These are phyloP conservation scores for Inga leiocalycina DNA, from an alignment of 306 rosid genomes.

Conservation along the genomic window DNA sequence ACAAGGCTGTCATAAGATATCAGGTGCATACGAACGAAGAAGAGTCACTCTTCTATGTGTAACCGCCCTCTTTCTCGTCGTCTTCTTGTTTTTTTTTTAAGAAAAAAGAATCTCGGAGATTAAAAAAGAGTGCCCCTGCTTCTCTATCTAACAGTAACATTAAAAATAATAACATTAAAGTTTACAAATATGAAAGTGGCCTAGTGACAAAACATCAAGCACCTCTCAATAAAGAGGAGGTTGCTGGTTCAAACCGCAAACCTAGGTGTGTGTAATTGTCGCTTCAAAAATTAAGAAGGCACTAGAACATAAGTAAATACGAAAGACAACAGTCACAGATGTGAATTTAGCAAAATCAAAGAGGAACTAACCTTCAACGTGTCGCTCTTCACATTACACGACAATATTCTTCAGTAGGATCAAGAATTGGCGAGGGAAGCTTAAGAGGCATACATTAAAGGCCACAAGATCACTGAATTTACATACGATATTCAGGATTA, in stretches of 20 bases:
- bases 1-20: too few relatives aligned
- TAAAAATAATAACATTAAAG: too few relatives aligned
- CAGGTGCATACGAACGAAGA: too few relatives aligned
- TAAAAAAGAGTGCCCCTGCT: too few relatives aligned
- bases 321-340: background rate
- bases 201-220: background rate
- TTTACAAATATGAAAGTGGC: background rate
- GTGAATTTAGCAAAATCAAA: background rate
- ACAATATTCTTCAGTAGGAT: background rate
- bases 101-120: too few relatives aligned
- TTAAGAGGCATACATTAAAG: background rate
- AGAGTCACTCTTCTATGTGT: too few relatives aligned
- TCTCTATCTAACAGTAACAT: too few relatives aligned
- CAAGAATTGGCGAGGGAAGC: background rate
- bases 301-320: background rate
- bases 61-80: too few relatives aligned
- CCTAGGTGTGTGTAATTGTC: background rate
- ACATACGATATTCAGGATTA: background rate
- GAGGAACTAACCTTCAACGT: background rate
- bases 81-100: too few relatives aligned
- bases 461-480: background rate
- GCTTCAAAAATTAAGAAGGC: background rate
- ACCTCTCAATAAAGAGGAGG: too few relatives aligned
- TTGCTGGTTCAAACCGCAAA: too few relatives aligned
- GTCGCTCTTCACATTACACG: background rate